Conservation (phyloP, 176 grass and related monocot genomes). For the Poa pratensis region DNA sequence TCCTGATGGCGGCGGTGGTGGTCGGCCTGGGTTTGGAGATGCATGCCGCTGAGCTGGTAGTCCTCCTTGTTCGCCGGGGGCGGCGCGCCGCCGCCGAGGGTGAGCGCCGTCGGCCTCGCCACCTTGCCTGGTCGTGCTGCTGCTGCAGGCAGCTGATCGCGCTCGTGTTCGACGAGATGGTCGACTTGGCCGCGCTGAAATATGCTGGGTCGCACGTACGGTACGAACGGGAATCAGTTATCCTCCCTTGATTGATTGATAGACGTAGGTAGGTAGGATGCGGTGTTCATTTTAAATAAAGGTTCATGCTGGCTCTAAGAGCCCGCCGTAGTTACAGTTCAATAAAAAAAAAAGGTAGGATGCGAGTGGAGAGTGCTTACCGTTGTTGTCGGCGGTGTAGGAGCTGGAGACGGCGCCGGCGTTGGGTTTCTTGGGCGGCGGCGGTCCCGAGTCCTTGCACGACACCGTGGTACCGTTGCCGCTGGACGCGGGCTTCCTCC, state of each 20-base stretch:
- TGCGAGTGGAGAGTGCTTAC: slow-evolving; percentile 5
- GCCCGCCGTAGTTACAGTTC: no score
- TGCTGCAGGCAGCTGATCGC: slow-evolving; percentile 50
- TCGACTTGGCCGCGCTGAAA: slow-evolving; percentile 44
- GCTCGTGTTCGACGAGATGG: slow-evolving; percentile 57
- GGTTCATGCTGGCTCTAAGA: no score
- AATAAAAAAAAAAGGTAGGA: no score
- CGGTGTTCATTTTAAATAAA: no score
- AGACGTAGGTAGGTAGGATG: no score
- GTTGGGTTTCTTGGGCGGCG: slow-evolving; percentile 46
- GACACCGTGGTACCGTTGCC: no score
- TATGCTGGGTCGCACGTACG: neutral
- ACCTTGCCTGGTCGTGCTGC: slow-evolving; percentile 37
- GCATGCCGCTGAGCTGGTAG: slow-evolving; percentile 38
- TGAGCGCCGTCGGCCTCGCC: slow-evolving; percentile 47
- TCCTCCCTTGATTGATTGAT: neutral
- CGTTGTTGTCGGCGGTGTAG: slow-evolving; percentile 48
- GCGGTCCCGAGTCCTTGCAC: slow-evolving; percentile 33
- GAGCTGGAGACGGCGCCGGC: slow-evolving; percentile 23
- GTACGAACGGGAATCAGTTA: neutral
- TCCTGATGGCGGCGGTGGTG: slow-evolving; percentile 38
- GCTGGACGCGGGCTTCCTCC: slow-evolving; percentile 62
- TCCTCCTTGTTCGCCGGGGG: slow-evolving; percentile 7
- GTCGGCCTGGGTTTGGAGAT: slow-evolving; percentile 36
- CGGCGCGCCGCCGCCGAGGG: slow-evolving; percentile 34